Conservation (phyloP, 176 grass and related monocot species). For the Lolium rigidum region DNA sequence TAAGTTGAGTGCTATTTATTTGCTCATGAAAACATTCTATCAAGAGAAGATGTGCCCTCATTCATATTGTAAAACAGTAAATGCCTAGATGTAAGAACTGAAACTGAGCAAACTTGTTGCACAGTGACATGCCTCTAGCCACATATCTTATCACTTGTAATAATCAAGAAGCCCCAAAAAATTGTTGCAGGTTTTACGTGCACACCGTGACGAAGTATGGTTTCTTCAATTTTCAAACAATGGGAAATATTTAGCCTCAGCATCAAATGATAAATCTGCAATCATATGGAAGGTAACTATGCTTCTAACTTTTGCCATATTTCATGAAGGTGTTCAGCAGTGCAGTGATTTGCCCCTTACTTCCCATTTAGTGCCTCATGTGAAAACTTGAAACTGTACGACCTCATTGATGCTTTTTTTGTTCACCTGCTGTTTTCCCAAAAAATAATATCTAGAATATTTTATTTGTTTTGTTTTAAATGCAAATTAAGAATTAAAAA, state of each 20-base stretch:
- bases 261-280: slow-evolving; percentile 82
- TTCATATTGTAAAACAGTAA: not conserved
- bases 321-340: slow-evolving; percentile 20
- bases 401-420: slow-evolving; percentile 27
- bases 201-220: slow-evolving; percentile 90
- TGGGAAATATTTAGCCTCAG: slow-evolving; percentile 85
- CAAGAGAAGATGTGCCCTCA: slow-evolving; percentile 6
- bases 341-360: not conserved
- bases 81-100: slow-evolving; percentile 8
- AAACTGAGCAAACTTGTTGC: not conserved
- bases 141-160: slow-evolving; percentile 29
- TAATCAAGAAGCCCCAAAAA: slow-evolving; percentile 17
- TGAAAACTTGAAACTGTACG: not conserved
- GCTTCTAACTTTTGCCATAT: not conserved
- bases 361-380: slow-evolving; percentile 17
- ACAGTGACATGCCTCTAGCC: not conserved
- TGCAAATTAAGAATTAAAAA: not conserved
- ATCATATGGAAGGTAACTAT: slow-evolving; percentile 96
- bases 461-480: not conserved
- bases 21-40: not conserved
- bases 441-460: not conserved
- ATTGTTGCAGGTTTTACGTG: slow-evolving; percentile 64
- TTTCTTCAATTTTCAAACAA: slow-evolving; percentile 93
- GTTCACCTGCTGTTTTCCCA: not conserved
- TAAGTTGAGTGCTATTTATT: not conserved